phyloP scores from a whole-genome alignment of 2,329 filamentous ascomycete genomes.

The Tolypocladium tropicale region DNA sequence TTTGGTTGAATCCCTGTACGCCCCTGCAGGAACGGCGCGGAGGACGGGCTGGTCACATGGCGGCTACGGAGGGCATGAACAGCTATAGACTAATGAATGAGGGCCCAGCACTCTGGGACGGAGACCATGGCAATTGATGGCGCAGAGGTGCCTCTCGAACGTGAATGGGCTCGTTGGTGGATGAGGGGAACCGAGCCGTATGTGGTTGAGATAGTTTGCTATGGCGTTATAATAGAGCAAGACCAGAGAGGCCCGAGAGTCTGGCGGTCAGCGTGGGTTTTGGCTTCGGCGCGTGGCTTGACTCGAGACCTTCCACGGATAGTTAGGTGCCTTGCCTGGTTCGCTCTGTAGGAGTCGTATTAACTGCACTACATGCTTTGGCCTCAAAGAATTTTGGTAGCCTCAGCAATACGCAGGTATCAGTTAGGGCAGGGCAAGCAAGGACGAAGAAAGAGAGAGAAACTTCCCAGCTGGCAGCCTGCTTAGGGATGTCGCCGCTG shows the following conservation, averaged over 20 bases:
- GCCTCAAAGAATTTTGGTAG: no score
- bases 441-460: no score
- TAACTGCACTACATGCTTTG: no score
- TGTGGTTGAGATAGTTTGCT: no score
- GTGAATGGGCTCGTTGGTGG: neutral
- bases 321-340: no score
- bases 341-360: no score
- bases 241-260: neutral
- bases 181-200: neutral
- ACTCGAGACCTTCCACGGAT: neutral
- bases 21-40: constrained; percentile 1
- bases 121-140: neutral
- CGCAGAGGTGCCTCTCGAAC: neutral
- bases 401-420: no score
- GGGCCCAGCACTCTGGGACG: neutral
- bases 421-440: no score
- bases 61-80: neutral
- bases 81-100: neutral
- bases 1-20: neutral
- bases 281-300: neutral
- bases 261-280: neutral
- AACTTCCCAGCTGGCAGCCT: no score
- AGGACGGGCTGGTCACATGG: neutral
- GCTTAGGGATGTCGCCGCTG: no score
- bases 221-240: no score